A percentile compares a stretch with the other conserved stretches of the same genome.
phyloP scores from a whole-genome alignment of 2,329 filamentous ascomycete genomes.

The Metarhizium brunneum region DNA sequence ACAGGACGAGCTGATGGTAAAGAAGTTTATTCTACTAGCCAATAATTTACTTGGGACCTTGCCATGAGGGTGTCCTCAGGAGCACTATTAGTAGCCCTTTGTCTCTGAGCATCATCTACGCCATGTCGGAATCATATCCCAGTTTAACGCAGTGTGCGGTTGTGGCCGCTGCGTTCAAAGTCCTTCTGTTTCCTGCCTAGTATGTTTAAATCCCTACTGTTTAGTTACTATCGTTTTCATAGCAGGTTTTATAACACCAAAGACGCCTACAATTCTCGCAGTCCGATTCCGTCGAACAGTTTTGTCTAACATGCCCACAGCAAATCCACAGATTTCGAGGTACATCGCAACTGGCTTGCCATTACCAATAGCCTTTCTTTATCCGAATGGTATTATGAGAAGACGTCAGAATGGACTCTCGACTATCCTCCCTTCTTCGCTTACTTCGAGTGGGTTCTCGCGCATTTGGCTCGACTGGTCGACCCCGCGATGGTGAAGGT shows the following conservation, averaged over 20 bases:
- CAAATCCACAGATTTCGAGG: slow-evolving; percentile 98
- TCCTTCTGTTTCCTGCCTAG: slow-evolving; percentile 92
- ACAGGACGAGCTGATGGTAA: neutral
- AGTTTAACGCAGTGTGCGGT: slow-evolving; percentile 83
- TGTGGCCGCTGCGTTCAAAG: slow-evolving; percentile 79
- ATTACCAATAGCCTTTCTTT: slow-evolving; percentile 84
- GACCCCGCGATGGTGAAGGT: slow-evolving; percentile 78
- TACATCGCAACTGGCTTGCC: slow-evolving; percentile 97
- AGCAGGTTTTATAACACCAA: too few relatives aligned
- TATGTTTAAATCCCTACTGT: slow-evolving; percentile 38
- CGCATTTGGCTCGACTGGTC: slow-evolving; percentile 65
- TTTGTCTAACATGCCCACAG: slow-evolving; percentile 34
- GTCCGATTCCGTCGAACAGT: neutral
- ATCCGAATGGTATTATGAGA: slow-evolving; percentile 91
- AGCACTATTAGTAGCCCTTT: neutral
- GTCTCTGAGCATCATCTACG: slow-evolving; percentile 4
- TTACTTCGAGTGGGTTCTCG: slow-evolving; percentile 89
- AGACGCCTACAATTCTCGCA: too few relatives aligned
- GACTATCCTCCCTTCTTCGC: slow-evolving; percentile 99
- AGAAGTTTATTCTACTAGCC: neutral
- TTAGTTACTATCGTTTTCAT: neutral
- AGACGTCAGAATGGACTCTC: slow-evolving; percentile 98
- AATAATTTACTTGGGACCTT: neutral
- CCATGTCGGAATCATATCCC: slow-evolving; percentile 75
- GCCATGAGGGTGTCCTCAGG: slow-evolving; percentile 1